Percentiles rank a stretch among this genome's conserved stretches.
phyloP scores from a whole-genome alignment of 257 asterid genomes.

The Salvia hispanica region DNA sequence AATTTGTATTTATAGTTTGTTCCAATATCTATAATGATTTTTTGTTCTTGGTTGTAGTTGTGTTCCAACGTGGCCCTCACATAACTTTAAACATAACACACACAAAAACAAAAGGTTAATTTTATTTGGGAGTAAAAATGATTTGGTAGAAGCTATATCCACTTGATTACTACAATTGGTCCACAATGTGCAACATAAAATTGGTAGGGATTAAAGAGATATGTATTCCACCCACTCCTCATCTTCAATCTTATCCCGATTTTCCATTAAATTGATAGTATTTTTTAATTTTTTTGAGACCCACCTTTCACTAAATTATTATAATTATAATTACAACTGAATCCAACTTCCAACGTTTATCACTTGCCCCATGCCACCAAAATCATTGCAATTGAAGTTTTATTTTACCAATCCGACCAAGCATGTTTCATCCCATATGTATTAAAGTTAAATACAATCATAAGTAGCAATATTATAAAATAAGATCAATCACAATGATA shows the following conservation, averaged over 20 bases:
- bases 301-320: neutral
- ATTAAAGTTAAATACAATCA: neutral
- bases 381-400: conserved; percentile 29
- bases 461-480: neutral
- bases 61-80: neutral
- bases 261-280: neutral
- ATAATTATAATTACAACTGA: neutral
- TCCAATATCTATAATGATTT: too few species aligned
- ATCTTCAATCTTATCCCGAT: conserved; percentile 51
- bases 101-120: too few species aligned
- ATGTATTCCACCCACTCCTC: conserved; percentile 60
- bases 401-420: too few species aligned
- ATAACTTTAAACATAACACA: neutral
- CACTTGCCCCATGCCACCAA: conserved; percentile 24
- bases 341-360: neutral
- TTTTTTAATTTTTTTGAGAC: conserved; percentile 18
- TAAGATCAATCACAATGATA: neutral
- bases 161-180: conserved; percentile 22
- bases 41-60: too few species aligned
- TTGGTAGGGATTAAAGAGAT: conserved; percentile 36
- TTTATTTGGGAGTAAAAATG: conserved; percentile 14
- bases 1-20: neutral
- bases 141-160: conserved; percentile 4
- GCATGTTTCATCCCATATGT: too few species aligned
- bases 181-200: conserved; percentile 18